Conservation (phyloP, 2,329 filamentous ascomycete genomes). For the Penicillium sp. region DNA sequence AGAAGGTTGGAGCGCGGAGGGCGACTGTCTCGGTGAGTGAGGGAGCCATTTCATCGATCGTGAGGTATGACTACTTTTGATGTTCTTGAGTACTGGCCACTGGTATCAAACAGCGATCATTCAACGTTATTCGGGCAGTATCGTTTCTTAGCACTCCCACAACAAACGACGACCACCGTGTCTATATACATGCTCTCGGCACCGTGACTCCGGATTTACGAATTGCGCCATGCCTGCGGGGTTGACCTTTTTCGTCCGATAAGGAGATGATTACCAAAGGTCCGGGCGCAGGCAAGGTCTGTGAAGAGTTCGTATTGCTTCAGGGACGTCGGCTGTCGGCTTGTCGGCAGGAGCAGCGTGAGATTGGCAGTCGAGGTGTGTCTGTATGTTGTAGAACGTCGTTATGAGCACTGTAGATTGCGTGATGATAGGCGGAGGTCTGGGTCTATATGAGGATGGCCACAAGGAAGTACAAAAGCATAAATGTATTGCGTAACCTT, state of each 20-base stretch:
- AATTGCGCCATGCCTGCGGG: constrained; percentile 23
- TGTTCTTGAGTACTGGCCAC: background rate
- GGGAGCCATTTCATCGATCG: constrained; percentile 35
- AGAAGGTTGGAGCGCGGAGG: constrained; percentile 29
- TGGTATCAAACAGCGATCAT: no score
- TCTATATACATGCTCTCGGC: constrained; percentile 15
- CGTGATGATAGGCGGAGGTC: constrained; percentile 13
- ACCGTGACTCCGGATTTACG: constrained; percentile 3
- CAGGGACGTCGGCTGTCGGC: constrained; percentile 2
- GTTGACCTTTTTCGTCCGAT: constrained; percentile 4
- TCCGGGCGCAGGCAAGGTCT: background rate
- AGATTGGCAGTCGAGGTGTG: constrained; percentile 9
- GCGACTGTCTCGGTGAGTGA: constrained; percentile 35
- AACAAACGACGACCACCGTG: background rate
- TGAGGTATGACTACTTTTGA: background rate
- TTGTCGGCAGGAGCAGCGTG: background rate
- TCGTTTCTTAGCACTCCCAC: background rate
- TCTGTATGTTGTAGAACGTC: background rate
- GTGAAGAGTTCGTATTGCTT: background rate
- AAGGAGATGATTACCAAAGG: background rate
- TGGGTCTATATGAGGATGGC: background rate
- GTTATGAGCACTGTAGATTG: constrained; percentile 15
- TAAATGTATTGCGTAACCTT: background rate
- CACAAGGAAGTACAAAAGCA: background rate
- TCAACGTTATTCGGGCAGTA: background rate